These are phyloP conservation scores for Clitopilus hobsonii DNA, from an alignment of 768 basidiomycete genomes.

Conservation along the genomic window DNA sequence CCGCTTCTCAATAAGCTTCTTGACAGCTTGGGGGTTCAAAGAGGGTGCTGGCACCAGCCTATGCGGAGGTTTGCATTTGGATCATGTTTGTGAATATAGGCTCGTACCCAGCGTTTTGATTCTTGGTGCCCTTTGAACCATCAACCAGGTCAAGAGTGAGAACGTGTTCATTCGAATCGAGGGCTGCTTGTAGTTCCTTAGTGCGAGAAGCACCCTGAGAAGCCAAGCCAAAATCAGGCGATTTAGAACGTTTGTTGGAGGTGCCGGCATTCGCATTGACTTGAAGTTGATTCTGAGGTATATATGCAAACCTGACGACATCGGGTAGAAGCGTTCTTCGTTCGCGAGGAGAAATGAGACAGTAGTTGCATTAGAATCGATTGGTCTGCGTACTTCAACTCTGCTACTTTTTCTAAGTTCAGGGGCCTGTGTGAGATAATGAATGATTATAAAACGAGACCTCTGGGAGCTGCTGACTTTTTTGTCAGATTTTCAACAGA, in stretches of 20 bases:
- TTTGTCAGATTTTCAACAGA: conserved; percentile 82
- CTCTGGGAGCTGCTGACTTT: conserved; percentile 37
- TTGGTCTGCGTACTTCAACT: conserved; percentile 64
- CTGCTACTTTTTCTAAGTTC: conserved; percentile 72
- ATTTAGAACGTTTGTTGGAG: neutral
- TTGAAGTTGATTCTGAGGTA: conserved; percentile 56
- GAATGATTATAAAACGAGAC: neutral
- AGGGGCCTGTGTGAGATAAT: conserved; percentile 54
- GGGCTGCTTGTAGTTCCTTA: conserved; percentile 9
- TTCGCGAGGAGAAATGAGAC: neutral
- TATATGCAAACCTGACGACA: conserved; percentile 78
- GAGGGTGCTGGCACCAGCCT: conserved; percentile 23
- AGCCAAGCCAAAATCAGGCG: conserved; percentile 24
- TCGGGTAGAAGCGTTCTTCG: conserved; percentile 76
- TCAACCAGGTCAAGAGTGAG: conserved; percentile 42
- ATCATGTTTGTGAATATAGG: neutral
- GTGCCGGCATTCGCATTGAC: conserved; percentile 37
- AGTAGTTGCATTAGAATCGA: neutral
- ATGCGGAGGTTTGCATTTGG: neutral
- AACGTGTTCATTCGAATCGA: conserved; percentile 31
- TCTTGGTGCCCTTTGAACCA: conserved; percentile 28
- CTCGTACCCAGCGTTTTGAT: conserved; percentile 22
- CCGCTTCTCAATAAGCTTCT: conserved; percentile 67
- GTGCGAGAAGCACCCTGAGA: conserved; percentile 46
- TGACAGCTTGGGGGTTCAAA: conserved; percentile 52